Evolutionary conservation across 352 stramenopile genomes (phyloP).

Genomic region (Pythium brachiatum): DNA sequence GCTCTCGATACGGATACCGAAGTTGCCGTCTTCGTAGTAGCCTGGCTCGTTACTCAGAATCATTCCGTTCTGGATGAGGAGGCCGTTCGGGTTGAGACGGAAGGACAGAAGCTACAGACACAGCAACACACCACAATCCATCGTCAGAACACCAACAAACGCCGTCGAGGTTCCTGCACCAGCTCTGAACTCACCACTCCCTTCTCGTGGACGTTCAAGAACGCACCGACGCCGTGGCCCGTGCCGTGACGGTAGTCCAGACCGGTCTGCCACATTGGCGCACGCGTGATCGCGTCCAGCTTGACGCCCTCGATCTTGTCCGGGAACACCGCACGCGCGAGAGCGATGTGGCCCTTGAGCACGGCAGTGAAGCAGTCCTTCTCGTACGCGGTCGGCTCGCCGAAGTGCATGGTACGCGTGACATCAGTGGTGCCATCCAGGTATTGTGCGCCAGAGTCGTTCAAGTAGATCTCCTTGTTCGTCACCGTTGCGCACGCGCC

Average conservation of each 20-base stretch:
- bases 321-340: conserved; percentile 86
- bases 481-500: conserved; percentile 86
- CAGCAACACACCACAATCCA: conserved; percentile 14
- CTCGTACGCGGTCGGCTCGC: conserved; percentile 89
- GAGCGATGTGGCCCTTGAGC: conserved; percentile 96
- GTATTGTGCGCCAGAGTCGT: conserved; percentile 99
- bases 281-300: conserved; percentile 96
- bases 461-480: conserved; percentile 94
- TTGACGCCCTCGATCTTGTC: conserved; percentile 94
- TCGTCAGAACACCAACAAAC: conserved; percentile 16
- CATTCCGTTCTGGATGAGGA: conserved; percentile 94
- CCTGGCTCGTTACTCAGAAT: conserved; percentile 98
- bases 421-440: conserved; percentile 98
- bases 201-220: conserved; percentile 97
- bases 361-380: conserved; percentile 96
- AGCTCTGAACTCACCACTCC: conserved; percentile 45
- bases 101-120: conserved; percentile 71
- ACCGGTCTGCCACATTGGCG: conserved; percentile 92
- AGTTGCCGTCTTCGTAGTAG: conserved; percentile 97
- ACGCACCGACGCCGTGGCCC: conserved; percentile 96
- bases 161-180: neutral
- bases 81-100: conserved; percentile 71
- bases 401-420: conserved; percentile 98
- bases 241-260: conserved; percentile 98
- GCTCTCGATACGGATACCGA: conserved; percentile 99